Evolutionary conservation across 805 yeast genomes (phyloP), one percentile per base, ranked within the genome.

Genomic region (Ogataea dorogensis): DNA sequence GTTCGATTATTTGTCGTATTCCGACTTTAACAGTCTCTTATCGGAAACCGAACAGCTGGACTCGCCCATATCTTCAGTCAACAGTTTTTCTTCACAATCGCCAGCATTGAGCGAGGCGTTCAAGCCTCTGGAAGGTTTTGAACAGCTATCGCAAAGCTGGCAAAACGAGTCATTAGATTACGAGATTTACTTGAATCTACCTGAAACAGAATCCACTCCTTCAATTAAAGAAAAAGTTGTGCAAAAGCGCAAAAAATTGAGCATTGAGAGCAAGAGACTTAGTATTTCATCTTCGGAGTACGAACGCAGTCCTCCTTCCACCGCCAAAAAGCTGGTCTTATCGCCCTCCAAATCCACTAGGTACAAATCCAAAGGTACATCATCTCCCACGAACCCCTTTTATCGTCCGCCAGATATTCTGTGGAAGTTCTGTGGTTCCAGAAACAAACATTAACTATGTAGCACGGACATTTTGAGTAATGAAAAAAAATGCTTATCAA

Each of bases 341-440:
- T 39, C 46, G 14, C 42, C 46, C 17, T 20, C 25, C 17, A 45
- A 31, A 18, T 28, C 31, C 23, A 27, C 34, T 12, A 36, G 36
- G n/a, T 32, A 26, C 24, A 39, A 42, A 25, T 42, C 52, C 7
- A 50, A 49, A 24, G 14, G 38, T 8, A 27, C 44, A 10, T 18
- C 43, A 16, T 43, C 46, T 5, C 50, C 54, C 15, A 44, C 42
- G 0, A 54, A 54, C 27, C 59, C 59, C 1, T 54, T 54, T 28
- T 54, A 54, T 38, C 44, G 36, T 20, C 58, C 59, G 13, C 55
- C 59, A 7, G 55, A 43, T 6, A 46, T 54, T 16, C 31, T 54
- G 17, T 51, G 53, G 38, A 48, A 46, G 21, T 34, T 51, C 10
- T 38, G 45, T 17, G 43, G n/a, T n/a, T n/a, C n/a, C n/a, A n/a